Base-by-base conservation (phyloP, 2,329 filamentous ascomycete genomes). In the Arthrobotrys entomopaga region DNA sequence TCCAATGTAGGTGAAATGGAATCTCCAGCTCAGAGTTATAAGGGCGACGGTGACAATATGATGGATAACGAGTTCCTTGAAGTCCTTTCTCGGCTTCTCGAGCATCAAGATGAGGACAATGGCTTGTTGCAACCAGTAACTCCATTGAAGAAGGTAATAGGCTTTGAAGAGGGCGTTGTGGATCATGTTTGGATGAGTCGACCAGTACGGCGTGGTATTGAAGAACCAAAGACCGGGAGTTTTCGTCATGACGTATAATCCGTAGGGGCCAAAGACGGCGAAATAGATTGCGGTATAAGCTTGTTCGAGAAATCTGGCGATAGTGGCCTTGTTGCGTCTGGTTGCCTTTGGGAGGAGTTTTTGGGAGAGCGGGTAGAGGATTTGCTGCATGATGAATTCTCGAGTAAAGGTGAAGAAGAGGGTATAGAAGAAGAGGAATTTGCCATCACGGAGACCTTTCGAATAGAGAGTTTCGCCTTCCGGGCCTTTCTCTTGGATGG, bases 1-100 rank as follows among this genome's bases (percentile, higher is more conserved):
- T 24, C 93, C 93, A 81, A 98, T 96, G 82, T 97, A 94, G 19
- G 93, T 96, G 82, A 97, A 98, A 83, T 98, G 93, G 85, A 97
- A 98, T 75, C 92, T 89, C 83, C 97, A 98, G 84, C 91, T 95
- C 80, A 94, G 84, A 70, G 83, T 90, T 78, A 98, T 97, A 78
- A 98, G 86, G 19, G 89, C 84, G 72, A 98, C 83, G 19, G 92
- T 96, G 80, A 97, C 91, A 78, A 97, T 89, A 81, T 98, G 93
- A 81, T 98, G 93, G 64, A 89, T 88, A 58, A 97, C 91, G 63
- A 97, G 86, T 84, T 97, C 93, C 83, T 92, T 93, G 83, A 94
- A 97, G 82, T 98, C 93, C 84, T 97, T 97, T 74, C 93, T 85
- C 26, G 91, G 93, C 85, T 96, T 96, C 85, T 98, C 93, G 82